Conservation (phyloP, 352 stramenopile species). For the Pythium monospermum region DNA sequence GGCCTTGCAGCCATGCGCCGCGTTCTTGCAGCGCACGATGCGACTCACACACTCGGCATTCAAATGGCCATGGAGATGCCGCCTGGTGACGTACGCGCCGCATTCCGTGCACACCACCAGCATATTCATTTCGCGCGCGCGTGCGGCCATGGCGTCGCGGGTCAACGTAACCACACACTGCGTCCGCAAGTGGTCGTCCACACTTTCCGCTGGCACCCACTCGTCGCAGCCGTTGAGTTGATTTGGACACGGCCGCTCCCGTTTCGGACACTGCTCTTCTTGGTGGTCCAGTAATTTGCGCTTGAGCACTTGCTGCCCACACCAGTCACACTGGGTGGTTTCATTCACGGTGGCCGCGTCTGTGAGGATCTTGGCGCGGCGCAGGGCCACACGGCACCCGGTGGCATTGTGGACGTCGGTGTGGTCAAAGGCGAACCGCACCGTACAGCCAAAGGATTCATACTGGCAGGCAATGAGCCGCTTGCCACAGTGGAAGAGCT, state of each 20-base stretch:
- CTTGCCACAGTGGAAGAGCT: slow-evolving; percentile 40
- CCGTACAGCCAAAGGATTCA: slow-evolving; percentile 43
- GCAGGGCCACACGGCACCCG: slow-evolving; percentile 39
- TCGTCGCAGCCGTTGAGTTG: slow-evolving; percentile 48
- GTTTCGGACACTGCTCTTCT: slow-evolving; percentile 64
- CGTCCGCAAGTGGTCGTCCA: slow-evolving; percentile 42
- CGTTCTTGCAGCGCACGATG: slow-evolving; percentile 66
- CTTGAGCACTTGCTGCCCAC: slow-evolving; percentile 52
- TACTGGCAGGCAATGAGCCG: slow-evolving; percentile 41
- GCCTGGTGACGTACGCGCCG: slow-evolving; percentile 30
- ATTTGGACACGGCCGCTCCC: slow-evolving; percentile 69
- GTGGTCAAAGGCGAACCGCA: slow-evolving; percentile 31
- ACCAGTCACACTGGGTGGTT: slow-evolving; percentile 60
- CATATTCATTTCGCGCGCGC: slow-evolving; percentile 44
- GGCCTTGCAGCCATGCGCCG: slow-evolving; percentile 50
- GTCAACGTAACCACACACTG: slow-evolving; percentile 48
- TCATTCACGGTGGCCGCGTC: slow-evolving; percentile 49
- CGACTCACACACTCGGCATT: slow-evolving; percentile 51
- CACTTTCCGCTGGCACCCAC: slow-evolving; percentile 61
- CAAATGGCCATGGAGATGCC: slow-evolving; percentile 36
- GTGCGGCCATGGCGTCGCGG: slow-evolving; percentile 45
- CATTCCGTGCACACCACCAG: slow-evolving; percentile 46
- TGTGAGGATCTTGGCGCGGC: slow-evolving; percentile 31
- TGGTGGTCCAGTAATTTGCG: slow-evolving; percentile 66
- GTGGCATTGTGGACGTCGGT: slow-evolving; percentile 34